These are phyloP conservation scores for Physcomitrellopsis africana DNA, from an alignment of 225 moss, liverwort and hornwort genomes.

Conservation along the genomic window DNA sequence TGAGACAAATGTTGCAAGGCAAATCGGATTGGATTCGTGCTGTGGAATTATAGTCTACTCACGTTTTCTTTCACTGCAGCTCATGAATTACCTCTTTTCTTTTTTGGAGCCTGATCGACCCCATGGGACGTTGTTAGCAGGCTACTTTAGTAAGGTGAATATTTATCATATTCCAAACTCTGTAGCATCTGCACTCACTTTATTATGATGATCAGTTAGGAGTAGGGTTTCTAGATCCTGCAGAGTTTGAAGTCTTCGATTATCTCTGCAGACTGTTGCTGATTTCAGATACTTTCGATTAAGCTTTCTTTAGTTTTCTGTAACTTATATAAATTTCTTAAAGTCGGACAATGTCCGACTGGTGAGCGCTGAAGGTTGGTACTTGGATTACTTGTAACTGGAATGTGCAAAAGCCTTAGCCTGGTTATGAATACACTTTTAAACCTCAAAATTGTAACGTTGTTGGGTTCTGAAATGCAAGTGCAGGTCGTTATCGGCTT, in stretches of 20 bases:
- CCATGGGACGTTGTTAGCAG: conserved; percentile 94
- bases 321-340: too few relatives aligned
- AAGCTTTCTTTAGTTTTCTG: too few relatives aligned
- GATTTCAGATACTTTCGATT: too few relatives aligned
- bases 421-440: not conserved
- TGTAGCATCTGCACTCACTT: not conserved
- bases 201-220: not conserved
- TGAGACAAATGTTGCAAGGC: not conserved
- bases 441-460: not conserved
- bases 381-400: not conserved
- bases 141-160: conserved; percentile 95
- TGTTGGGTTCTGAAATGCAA: conserved; percentile 7
- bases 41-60: not conserved
- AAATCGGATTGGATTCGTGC: not conserved
- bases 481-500: conserved; percentile 93
- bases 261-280: not conserved
- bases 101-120: conserved; percentile 89
- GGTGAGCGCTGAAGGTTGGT: not conserved
- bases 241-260: not conserved
- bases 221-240: not conserved
- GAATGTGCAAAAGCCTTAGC: not conserved
- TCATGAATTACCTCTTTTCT: conserved; percentile 93
- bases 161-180: not conserved
- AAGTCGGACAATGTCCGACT: too few relatives aligned
- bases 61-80: conserved; percentile 55